Evolutionary conservation across 805 yeast genomes (phyloP), one percentile per base, ranked within the genome.

Genomic region (Starmerella gropengiesseri): DNA sequence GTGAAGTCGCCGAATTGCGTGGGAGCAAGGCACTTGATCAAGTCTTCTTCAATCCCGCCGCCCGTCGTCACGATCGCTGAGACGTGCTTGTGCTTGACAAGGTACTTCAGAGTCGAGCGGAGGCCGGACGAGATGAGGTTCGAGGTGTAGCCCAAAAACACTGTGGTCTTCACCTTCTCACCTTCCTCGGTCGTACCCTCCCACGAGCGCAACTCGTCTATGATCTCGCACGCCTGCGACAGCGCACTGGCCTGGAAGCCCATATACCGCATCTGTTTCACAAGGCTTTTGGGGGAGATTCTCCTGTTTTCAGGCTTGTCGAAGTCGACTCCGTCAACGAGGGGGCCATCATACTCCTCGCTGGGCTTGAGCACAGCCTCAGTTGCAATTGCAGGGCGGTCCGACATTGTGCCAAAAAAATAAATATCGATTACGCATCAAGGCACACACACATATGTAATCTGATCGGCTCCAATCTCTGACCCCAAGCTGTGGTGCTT

Each of bases 21-120:
- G 43, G 96, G 95, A 2, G 97, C 98, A 44, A 91, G 69, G 60
- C 95, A 86, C 64, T 91, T 91, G 69, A 91, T 91, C 38, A 91
- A 66, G 65, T 91, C 99, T 67, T 91, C 99, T 62, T 91, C 99
- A 48, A 91, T 78, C 53, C 98, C 99, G 52, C 99, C 99, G 18
- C 95, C 98, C 49, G 89, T 74, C n/a, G 97, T 81, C 38, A 91
- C 98, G 55, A 91, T 76, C 14, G 94, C 97, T 55, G 86, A 81
- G 34, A 91, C 95, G 74, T 81, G 82, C 63, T 86, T 89, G 66
- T 93, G 78, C 63, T 93, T 94, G 25, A 86, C 97, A 54, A 91
- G 70, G 60, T 70, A 89, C 59, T 91, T 73, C 53, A 91, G 66
- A 23, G 95, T 85, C 56, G 87, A 94, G 63, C 99, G 76, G 46